These are phyloP conservation scores for Iberis pinnata DNA, from an alignment of 345 rosid genomes.

Conservation along the genomic window DNA sequence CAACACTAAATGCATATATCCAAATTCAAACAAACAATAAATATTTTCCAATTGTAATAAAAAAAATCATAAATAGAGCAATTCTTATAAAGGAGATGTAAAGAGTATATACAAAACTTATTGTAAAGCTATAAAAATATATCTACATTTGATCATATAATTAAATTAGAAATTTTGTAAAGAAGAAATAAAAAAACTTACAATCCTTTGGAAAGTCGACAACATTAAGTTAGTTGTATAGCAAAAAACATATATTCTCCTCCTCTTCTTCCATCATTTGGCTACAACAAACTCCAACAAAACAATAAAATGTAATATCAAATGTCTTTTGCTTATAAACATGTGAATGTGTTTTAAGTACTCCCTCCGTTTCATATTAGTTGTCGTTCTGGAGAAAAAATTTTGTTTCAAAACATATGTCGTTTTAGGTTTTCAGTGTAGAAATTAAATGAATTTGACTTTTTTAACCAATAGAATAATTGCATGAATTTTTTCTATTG, in stretches of 20 bases:
- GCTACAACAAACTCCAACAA: slow-evolving; percentile 9
- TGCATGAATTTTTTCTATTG: no score
- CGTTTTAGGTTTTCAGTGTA: no score
- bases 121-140: not conserved
- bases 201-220: not conserved
- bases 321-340: no score
- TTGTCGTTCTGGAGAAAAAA: no score
- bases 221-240: slow-evolving; percentile 16
- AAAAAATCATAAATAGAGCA: not conserved
- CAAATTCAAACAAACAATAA: no score
- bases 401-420: no score
- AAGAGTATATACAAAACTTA: slow-evolving; percentile 24
- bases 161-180: not conserved
- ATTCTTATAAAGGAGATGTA: not conserved
- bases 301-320: not conserved
- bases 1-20: no score
- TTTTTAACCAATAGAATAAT: no score
- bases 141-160: slow-evolving; percentile 27
- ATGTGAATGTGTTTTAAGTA: no score
- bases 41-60: no score
- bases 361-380: no score
- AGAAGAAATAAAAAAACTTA: slow-evolving; percentile 12
- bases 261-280: slow-evolving; percentile 15
- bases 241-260: not conserved
- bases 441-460: no score